Evolutionary conservation across 2,329 filamentous ascomycete genomes (phyloP), one percentile per base, ranked within the genome.

Genomic region (Purpureocillium lavendulum): DNA sequence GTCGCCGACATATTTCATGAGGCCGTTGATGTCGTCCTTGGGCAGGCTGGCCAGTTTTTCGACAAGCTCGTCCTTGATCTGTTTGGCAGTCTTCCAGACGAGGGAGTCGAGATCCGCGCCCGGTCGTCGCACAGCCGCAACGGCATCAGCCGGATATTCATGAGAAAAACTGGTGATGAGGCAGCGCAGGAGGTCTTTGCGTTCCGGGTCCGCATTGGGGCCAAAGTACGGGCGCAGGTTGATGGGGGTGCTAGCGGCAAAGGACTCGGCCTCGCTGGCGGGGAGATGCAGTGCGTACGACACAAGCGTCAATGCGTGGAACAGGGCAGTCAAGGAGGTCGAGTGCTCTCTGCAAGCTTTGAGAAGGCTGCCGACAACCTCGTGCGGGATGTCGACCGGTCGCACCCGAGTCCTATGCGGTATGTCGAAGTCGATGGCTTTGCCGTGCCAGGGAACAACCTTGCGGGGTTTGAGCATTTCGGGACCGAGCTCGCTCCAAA

Each of bases 261-360:
- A 68, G 2, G 54, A 52, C 0, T 49, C 42, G 0, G 60, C 61
- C 4, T 54, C 46, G 1, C 47, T 39, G 6, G 54, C 46, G 1
- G 64, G 57, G 3, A 73, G 47, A 4, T 54, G 61, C 0, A 45
- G 49, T 4, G 65, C 51, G 5, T 74, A 51, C 2, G 69, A 67
- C 7, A 56, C 52, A 5, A 70, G 53, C 4, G 64, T 49, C 1
- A 77, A 55, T 3, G 60, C 65, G 28, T 76, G 67, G 1, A 77
- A 37, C 7, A 77, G 57, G 0, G 62, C 62, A 0, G 73, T 77
- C 7, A 77, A 49, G 3, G 70, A 73, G 12, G 63, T 57, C 3
- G 52, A 49, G 34, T 69, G 61, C 11, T 49, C 46, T 13, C 70
- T 59, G 41, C 68, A 69, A 2, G 54, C 59, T 1, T 51, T 39